Conservation (phyloP, 2,329 filamentous ascomycete species). For the Penicillium sp. region DNA sequence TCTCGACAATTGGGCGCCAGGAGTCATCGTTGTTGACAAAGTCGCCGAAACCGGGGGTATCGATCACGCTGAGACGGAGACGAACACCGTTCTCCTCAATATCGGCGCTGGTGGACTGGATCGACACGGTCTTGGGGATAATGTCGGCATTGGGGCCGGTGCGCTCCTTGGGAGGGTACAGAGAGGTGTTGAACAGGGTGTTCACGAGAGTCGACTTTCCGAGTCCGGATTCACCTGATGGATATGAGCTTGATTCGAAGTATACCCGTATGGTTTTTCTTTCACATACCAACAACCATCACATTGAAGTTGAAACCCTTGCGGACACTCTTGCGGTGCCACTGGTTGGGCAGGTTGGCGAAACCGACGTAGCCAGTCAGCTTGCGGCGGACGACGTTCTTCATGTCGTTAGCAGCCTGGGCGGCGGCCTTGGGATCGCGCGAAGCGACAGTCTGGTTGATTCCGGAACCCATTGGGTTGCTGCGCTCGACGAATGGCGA, state of each 20-base stretch:
- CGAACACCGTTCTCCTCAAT: conserved; percentile 99
- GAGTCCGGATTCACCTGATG: conserved; percentile 90
- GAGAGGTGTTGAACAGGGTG: conserved; percentile 98
- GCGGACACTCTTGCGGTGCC: conserved; percentile 99
- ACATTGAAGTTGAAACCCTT: conserved; percentile 99
- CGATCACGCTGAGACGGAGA: conserved; percentile 92
- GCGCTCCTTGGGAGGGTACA: conserved; percentile 98
- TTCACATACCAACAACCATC: conserved; percentile 94
- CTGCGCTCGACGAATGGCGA: conserved; percentile 60
- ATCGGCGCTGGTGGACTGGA: conserved; percentile 91
- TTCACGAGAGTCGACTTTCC: conserved; percentile 99
- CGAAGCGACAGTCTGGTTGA: conserved; percentile 62
- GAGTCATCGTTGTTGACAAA: conserved; percentile 99
- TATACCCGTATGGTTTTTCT: no score
- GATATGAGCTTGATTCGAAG: background rate
- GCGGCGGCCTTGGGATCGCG: conserved; percentile 63
- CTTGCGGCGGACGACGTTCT: conserved; percentile 97
- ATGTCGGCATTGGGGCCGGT: conserved; percentile 97
- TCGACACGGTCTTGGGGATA: conserved; percentile 95
- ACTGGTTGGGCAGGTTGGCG: conserved; percentile 98
- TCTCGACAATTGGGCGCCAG: conserved; percentile 98
- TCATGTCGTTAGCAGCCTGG: conserved; percentile 66
- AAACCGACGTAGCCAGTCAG: conserved; percentile 98
- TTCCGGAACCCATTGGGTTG: conserved; percentile 57
- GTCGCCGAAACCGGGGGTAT: conserved; percentile 96